Base-by-base conservation (phyloP, 352 stramenopile genomes). In the Phytophthora sansomeana region DNA sequence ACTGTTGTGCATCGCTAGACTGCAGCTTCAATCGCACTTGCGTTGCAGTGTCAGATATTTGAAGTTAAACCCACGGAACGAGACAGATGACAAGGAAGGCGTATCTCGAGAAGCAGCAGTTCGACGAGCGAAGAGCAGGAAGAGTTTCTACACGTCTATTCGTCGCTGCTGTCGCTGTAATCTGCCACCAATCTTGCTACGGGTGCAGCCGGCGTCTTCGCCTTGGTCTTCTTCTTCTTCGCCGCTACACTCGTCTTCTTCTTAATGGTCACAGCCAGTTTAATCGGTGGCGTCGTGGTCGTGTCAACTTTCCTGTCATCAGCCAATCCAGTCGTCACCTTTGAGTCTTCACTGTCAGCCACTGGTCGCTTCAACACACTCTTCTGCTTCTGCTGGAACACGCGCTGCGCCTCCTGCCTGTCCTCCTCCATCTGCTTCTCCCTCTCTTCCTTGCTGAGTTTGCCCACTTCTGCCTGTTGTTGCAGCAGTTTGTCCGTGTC, bases 401-500 rank as follows among this genome's bases (percentile, higher is more conserved):
- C 77, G 24, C 70, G 62, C 53, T 82, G 74, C 17, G 79, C 81
- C n/a, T 91, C 69, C 10, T 66, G 50, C 28, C 71, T 38, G 32
- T 91, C 78, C 17, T 87, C 72, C 13, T 87, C 74, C 1, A 91
- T 32, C 43, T 90, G 77, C 29, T 81, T 77, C 41, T 78, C 61
- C 17, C 64, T 57, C 42, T 86, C 42, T 32, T 90, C 70, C 39
- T 88, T 72, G 39, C 67, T 85, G 7, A 75, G 47, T 6, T 63
- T 57, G 1, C 52, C 66, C 9, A 54, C 53, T 0, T 88, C 63
- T 6, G 75, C 74, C 39, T 86, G 68, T 16, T 91, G 82, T 32
- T 83, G 72, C 48, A 96, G 60, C 41, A 96, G 57, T 57, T 80
- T 83, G 65, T 96, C 86, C 59, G 82, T 90, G 72, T 98, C 90